Base-by-base conservation (phyloP, 1,284 basidiomycete genomes). In the Puccinia brachypodii region DNA sequence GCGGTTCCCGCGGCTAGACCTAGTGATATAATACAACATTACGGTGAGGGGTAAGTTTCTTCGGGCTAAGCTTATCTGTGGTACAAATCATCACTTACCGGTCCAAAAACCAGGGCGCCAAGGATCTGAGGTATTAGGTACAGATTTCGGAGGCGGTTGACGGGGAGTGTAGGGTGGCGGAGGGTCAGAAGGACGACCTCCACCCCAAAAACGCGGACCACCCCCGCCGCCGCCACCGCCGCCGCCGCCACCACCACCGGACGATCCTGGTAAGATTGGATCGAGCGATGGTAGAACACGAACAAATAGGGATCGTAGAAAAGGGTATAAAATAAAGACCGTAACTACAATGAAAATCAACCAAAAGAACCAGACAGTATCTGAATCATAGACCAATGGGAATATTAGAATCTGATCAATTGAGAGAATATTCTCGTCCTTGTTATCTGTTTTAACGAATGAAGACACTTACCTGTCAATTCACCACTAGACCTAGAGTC, bases 81-180 rank as follows among this genome's bases (percentile, higher is more conserved):
- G 28, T 25, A 31, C 16, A 3, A 58, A n/a, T 47, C 44, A 11
- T 31, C 22, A 79, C 78, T 44, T 16, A 80, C 94, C 94, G 0
- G 91, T 91, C 92, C 91, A 94, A 86, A 95, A 94, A 1, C 93
- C 93, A 3, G 92, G 92, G 88, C 90, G 90, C 69, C 88, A 84
- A 56, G 56, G 71, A 22, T 56, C 69, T 14, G 40, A 31, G 25
- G 38, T 40, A 38, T 84, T 86, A 13, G 85, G 85, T 72, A 40
- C 22, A 0, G 87, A 83, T 66, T 86, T 82, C 7, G 83, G 60
- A 13, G 86, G 33, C 9, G 85, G 79, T 19, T 87, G 82, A 82
- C 88, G 83, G 85, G 91, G 90, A 9, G 90, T 88, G 85, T 95
- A 96, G 0, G 94, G 94, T 9, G 94, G 94, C 0, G 94, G 94